Base-by-base conservation (phyloP, 23 red algal species). In the Gracilaria vermiculophylla region DNA sequence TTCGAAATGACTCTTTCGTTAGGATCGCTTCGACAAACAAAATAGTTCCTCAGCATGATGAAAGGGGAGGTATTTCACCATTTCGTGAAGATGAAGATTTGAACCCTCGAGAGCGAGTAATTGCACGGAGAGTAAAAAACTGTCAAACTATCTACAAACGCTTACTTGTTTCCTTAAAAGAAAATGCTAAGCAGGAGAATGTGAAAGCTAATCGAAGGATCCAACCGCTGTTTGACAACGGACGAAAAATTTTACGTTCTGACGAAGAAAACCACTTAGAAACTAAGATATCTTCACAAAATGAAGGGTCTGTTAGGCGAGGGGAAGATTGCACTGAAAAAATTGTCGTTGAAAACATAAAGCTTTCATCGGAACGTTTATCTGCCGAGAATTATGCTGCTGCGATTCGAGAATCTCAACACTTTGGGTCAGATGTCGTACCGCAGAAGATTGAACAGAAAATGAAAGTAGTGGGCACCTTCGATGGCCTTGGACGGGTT, bases 351-450 rank as follows among this genome's bases (percentile, higher is more conserved):
- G 61, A 40, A 37, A 44, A 57, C 5, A 37, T 13, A 29, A 15
- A 33, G 13, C 45, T 37, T 16, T 35, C 81, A 16, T 13, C 17
- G 4, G 27, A 42, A 32, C 53, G 50, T 31, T 7, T 86, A 29
- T 37, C n/a, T 12, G 12, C 67, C 2, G 61, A 88, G 39, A 88
- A 88, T 31, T 21, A 35, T 58, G 84, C 84, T 1, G 84, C 84
- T 16, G 69, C 84, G 29, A 35, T 44, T 45, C 40, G 84, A 39
- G 84, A 88, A 34, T 33, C 54, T 64, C 35, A n/a, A 8, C 84
- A 88, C 28, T 88, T 88, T 40, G 39, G n/a, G 25, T 67, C 60
- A 47, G 81, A 73, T 15, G 44, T 86, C 10, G 48, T 67, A 32
- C 80, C 81, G 21, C 36, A 73, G 42, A 8, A 73, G 16, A 39